phyloP scores from a whole-genome alignment of 805 yeast genomes.

The Starmerella stellata region DNA sequence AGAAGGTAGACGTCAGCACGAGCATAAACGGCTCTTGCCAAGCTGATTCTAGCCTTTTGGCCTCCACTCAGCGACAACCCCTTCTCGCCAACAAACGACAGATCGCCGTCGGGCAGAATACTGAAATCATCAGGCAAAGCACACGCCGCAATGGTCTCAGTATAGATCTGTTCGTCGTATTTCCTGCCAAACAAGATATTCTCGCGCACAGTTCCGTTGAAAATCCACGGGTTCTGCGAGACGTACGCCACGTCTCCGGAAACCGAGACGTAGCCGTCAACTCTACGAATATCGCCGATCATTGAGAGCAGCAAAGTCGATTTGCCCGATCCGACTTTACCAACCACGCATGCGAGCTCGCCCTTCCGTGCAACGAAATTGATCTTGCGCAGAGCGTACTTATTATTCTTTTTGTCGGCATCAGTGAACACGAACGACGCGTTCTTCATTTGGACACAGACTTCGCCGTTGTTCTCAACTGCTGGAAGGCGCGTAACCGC shows the following conservation, averaged over 20 bases:
- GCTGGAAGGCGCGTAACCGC: slow-evolving; percentile 44
- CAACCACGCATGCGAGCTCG: slow-evolving; percentile 68
- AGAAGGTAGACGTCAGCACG: slow-evolving; percentile 46
- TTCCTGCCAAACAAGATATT: slow-evolving; percentile 53
- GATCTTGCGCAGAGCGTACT: slow-evolving; percentile 49
- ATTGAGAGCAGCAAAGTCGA: slow-evolving; percentile 65
- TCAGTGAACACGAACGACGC: slow-evolving; percentile 42
- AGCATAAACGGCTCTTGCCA: slow-evolving; percentile 66
- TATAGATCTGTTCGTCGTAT: slow-evolving; percentile 34
- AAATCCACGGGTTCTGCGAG: slow-evolving; percentile 86
- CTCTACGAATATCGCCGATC: slow-evolving; percentile 65
- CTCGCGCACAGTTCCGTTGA: slow-evolving; percentile 76
- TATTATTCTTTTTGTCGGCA: slow-evolving; percentile 26
- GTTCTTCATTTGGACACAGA: slow-evolving; percentile 25
- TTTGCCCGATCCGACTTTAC: slow-evolving; percentile 81
- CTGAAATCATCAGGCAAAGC: slow-evolving; percentile 48
- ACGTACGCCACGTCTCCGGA: slow-evolving; percentile 77
- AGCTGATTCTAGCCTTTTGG: slow-evolving; percentile 62
- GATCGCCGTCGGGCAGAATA: slow-evolving; percentile 54
- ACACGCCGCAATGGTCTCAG: slow-evolving; percentile 42
- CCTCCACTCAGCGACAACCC: slow-evolving; percentile 82
- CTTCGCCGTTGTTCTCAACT: slow-evolving; percentile 53
- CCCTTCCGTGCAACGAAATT: slow-evolving; percentile 59
- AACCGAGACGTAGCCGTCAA: slow-evolving; percentile 50
- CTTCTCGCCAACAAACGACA: slow-evolving; percentile 67